A percentile compares a stretch with the other conserved stretches of the same genome.
phyloP scores from a whole-genome alignment of 805 yeast species.

The Yueomyces sinensis region DNA sequence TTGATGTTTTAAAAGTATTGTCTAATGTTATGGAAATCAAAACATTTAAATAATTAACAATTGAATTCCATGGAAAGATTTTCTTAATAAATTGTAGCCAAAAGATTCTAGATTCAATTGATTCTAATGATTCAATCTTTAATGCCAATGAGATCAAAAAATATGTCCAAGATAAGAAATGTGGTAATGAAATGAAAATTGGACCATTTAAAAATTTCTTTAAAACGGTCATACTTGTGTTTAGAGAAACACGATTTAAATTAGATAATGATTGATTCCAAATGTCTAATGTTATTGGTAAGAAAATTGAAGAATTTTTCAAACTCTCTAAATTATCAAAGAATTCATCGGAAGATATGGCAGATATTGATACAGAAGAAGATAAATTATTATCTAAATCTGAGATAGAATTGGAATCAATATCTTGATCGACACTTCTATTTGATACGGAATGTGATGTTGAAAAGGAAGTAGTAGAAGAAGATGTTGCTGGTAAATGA shows the following conservation, averaged over 20 bases:
- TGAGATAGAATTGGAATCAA: no score
- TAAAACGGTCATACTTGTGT: constrained; percentile 55
- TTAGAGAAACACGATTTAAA: constrained; percentile 50
- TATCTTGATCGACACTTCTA: neutral
- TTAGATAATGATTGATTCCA: constrained; percentile 48
- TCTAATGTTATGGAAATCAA: constrained; percentile 27
- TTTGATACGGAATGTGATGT: neutral
- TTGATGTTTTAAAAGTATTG: constrained; percentile 9
- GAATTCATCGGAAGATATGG: constrained; percentile 3
- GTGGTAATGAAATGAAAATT: constrained; percentile 50
- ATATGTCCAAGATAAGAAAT: constrained; percentile 65
- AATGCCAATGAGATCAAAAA: constrained; percentile 53
- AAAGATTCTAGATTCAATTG: constrained; percentile 11
- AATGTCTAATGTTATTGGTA: constrained; percentile 14
- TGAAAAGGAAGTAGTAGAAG: neutral
- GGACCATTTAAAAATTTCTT: constrained; percentile 61
- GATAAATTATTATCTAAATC: neutral
- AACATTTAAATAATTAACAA: constrained; percentile 52
- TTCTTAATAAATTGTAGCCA: constrained; percentile 29
- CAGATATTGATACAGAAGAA: neutral
- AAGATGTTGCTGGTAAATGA: neutral
- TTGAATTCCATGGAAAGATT: constrained; percentile 55
- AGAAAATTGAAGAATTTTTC: constrained; percentile 7
- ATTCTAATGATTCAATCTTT: constrained; percentile 26
- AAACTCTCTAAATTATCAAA: constrained; percentile 20